Conservation (phyloP, 768 basidiomycete species). For the Mycena rebaudengoi region DNA sequence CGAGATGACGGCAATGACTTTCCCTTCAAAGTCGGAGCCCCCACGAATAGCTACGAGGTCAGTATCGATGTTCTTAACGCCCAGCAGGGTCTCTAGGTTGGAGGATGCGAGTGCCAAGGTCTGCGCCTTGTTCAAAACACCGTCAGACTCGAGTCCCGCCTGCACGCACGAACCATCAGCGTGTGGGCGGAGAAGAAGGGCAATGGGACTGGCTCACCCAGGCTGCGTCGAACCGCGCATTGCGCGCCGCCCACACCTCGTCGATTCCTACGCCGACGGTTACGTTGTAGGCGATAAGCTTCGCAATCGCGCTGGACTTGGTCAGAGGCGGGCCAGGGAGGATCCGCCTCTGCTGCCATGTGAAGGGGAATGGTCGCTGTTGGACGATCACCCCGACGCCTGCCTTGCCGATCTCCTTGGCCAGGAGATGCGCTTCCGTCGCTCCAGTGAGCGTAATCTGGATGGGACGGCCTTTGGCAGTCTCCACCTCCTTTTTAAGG, state of each 20-base stretch:
- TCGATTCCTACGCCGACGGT: slow-evolving; percentile 65
- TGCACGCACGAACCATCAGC: slow-evolving; percentile 25
- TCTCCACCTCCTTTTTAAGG: slow-evolving; percentile 67
- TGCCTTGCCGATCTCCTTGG: slow-evolving; percentile 66
- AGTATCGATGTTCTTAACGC: slow-evolving; percentile 39
- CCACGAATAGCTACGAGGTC: slow-evolving; percentile 49
- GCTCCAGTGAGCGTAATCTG: slow-evolving; percentile 65
- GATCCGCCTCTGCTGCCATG: slow-evolving; percentile 70
- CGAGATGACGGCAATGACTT: slow-evolving; percentile 48
- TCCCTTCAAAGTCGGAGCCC: slow-evolving; percentile 46
- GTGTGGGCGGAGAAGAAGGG: no score
- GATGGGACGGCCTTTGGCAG: slow-evolving; percentile 39
- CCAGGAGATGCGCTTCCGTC: slow-evolving; percentile 69
- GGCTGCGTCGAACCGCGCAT: slow-evolving; percentile 71
- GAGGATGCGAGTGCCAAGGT: slow-evolving; percentile 47
- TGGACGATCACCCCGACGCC: slow-evolving; percentile 76
- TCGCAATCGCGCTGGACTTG: slow-evolving; percentile 60
- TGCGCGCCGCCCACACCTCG: slow-evolving; percentile 67
- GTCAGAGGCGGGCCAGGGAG: slow-evolving; percentile 76
- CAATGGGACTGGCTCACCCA: slow-evolving; percentile 57
- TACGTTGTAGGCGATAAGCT: slow-evolving; percentile 68
- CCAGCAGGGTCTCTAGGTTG: slow-evolving; percentile 55
- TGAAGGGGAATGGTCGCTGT: slow-evolving; percentile 66
- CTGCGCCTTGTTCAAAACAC: slow-evolving; percentile 41
- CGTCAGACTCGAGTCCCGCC: slow-evolving; percentile 50